phyloP scores from a whole-genome alignment of 768 basidiomycete genomes.

The Cystofilobasidium capitatum region DNA sequence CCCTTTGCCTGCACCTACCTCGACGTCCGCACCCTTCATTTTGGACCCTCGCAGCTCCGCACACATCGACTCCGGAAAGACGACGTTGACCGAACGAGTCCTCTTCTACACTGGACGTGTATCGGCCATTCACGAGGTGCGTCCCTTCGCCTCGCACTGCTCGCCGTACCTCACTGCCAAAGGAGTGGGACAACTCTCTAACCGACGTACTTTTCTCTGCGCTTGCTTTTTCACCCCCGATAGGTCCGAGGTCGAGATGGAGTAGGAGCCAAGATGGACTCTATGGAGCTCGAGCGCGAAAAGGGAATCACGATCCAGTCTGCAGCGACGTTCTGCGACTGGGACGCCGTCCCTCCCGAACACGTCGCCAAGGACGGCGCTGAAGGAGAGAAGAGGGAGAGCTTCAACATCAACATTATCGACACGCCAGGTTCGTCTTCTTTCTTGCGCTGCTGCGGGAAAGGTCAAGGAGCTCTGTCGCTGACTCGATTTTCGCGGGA shows the following conservation, averaged over 20 bases:
- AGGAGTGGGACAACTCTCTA: not conserved
- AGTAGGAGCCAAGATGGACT: conserved; percentile 99
- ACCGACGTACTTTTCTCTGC: not conserved
- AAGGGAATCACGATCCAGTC: conserved; percentile 99
- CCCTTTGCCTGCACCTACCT: not conserved
- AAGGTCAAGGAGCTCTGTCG: no score
- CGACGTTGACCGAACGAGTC: conserved; percentile 90
- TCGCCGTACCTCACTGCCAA: not conserved
- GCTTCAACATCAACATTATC: conserved; percentile 90
- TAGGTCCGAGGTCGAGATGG: conserved; percentile 87
- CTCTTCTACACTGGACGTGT: conserved; percentile 94
- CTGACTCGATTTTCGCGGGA: not conserved
- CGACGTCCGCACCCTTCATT: not conserved
- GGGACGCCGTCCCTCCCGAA: conserved; percentile 62
- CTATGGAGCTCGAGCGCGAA: conserved; percentile 96
- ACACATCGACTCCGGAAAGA: conserved; percentile 74
- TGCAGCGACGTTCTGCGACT: conserved; percentile 96
- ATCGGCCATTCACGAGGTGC: conserved; percentile 88
- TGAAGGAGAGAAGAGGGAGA: conserved; percentile 46
- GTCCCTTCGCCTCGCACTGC: conserved; percentile 32
- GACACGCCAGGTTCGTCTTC: conserved; percentile 72
- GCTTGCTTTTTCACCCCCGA: conserved; percentile 8
- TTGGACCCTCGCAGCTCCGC: conserved; percentile 31
- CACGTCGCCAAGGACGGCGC: conserved; percentile 24
- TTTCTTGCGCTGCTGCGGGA: not conserved